Conservation (phyloP, 495 filamentous ascomycete species). For the Echria macrotheca region DNA sequence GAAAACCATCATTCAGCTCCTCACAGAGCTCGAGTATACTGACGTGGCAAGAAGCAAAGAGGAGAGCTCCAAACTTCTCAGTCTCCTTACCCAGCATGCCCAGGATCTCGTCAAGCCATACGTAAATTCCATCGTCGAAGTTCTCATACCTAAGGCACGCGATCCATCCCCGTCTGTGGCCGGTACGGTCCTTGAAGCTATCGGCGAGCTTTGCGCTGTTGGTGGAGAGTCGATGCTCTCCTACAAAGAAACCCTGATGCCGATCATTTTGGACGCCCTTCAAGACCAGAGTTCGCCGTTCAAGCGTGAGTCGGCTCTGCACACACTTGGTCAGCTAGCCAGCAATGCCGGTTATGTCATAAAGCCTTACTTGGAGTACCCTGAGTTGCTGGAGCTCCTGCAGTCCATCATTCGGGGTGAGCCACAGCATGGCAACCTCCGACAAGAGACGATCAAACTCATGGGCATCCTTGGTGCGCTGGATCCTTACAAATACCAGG, state of each 20-base stretch:
- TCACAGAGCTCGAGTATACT: slow-evolving; percentile 94
- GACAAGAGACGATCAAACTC: slow-evolving; percentile 91
- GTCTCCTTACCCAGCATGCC: slow-evolving; percentile 83
- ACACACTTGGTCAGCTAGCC: slow-evolving; percentile 84
- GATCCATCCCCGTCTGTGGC: slow-evolving; percentile 83
- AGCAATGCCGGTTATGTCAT: slow-evolving; percentile 97
- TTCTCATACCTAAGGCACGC: slow-evolving; percentile 79
- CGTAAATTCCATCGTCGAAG: slow-evolving; percentile 87
- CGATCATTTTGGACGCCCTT: slow-evolving; percentile 83
- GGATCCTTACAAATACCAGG: slow-evolving; percentile 93
- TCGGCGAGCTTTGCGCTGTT: slow-evolving; percentile 88
- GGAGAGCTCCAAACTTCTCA: slow-evolving; percentile 89
- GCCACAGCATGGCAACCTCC: slow-evolving; percentile 65
- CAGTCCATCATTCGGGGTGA: slow-evolving; percentile 92
- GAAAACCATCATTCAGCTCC: slow-evolving; percentile 90
- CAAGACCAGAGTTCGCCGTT: slow-evolving; percentile 84
- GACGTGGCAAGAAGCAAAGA: slow-evolving; percentile 89
- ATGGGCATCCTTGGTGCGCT: slow-evolving; percentile 94
- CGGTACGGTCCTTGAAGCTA: slow-evolving; percentile 84
- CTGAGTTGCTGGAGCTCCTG: slow-evolving; percentile 82
- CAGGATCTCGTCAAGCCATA: slow-evolving; percentile 89
- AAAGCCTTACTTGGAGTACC: slow-evolving; percentile 90
- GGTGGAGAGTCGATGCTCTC: slow-evolving; percentile 85
- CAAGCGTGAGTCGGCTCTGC: slow-evolving; percentile 86
- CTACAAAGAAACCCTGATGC: slow-evolving; percentile 87